A percentile compares a stretch with the other conserved stretches of the same genome.
These are phyloP conservation scores for Gnaphalium uliginosum DNA, from an alignment of 129 eudicot genomes.

Conservation along the genomic window DNA sequence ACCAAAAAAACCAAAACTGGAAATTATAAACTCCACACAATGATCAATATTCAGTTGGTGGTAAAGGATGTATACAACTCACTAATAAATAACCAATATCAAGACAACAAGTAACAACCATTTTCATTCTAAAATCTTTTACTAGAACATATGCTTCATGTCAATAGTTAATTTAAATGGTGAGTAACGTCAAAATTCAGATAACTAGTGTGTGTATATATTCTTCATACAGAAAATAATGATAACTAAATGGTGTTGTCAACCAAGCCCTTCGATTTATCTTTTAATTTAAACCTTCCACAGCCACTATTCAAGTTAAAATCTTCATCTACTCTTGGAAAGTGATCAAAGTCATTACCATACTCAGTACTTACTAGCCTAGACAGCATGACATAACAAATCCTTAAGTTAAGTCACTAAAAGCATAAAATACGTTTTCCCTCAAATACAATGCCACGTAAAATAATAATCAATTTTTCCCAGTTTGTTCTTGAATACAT, in stretches of 20 bases:
- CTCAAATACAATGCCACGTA: not conserved
- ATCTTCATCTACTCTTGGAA: too few relatives aligned
- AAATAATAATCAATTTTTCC: too few relatives aligned
- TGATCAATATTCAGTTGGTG: not conserved
- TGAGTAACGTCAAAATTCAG: not conserved
- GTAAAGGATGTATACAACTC: not conserved
- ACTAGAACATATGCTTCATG: not conserved
- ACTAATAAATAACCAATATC: not conserved
- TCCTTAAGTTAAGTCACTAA: not conserved
- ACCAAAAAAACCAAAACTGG: conserved; percentile 10
- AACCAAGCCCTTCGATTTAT: not conserved
- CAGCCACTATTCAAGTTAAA: not conserved
- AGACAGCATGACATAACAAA: not conserved
- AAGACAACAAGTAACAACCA: not conserved
- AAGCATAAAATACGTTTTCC: not conserved
- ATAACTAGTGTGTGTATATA: not conserved
- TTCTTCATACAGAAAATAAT: not conserved
- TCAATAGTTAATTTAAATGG: not conserved
- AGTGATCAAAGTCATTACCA: not conserved
- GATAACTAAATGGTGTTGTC: not conserved
- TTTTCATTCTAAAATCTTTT: not conserved
- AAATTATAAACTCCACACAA: not conserved
- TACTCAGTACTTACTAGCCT: too few relatives aligned
- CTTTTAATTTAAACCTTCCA: not conserved
- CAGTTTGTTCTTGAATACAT: too few relatives aligned